Evolutionary conservation across 805 yeast genomes (phyloP), one percentile per base, ranked within the genome.

Genomic region (Yarrowia sp.): DNA sequence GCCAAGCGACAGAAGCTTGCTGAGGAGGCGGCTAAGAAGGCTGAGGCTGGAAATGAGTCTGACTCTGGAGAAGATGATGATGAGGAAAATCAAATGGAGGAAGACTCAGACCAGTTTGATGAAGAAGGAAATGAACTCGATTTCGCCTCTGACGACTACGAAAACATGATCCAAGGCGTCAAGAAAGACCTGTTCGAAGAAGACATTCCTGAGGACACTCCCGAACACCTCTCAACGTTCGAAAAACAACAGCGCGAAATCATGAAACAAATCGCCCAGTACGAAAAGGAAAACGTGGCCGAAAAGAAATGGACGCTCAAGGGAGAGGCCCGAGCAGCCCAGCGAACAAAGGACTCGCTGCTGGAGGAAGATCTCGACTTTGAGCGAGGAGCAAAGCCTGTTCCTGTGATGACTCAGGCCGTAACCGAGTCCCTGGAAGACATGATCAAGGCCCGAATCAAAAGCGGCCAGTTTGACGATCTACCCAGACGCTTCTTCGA

Each of bases 311-410:
- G 99, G 99, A 85, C 96, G 8, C 82, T 93, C 84, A 88, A 86
- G 71, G 99, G 99, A 77, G 99, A 95, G 77, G 92, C 90, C 1
- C 82, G 83, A 66, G 89, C 92, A 1, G 85, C 82, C 67, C 88
- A 87, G 69, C 82, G 99, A 73, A 96, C 96, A 8, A 79, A 80
- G 48, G 97, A 95, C 77, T 87, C 98, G 1, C 79, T 95, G 41
- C 75, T 95, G 65, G 87, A 86, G 46, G 70, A 74, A 11, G 96
- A 89, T 70, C 78, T 93, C 63, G 96, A 92, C 69, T 95, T 93
- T 72, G 99, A 93, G 71, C 83, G 98, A 71, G 90, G 92, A 7
- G 86, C 97, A 9, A 93, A 93, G 71, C 97, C 99, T 0, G 98
- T 92, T 4, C 99, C 99, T 0, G 92, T 92, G 7, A 90, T 92